Evolutionary conservation across 495 filamentous ascomycete genomes (phyloP).

Genomic region (Entonaema liquescens): DNA sequence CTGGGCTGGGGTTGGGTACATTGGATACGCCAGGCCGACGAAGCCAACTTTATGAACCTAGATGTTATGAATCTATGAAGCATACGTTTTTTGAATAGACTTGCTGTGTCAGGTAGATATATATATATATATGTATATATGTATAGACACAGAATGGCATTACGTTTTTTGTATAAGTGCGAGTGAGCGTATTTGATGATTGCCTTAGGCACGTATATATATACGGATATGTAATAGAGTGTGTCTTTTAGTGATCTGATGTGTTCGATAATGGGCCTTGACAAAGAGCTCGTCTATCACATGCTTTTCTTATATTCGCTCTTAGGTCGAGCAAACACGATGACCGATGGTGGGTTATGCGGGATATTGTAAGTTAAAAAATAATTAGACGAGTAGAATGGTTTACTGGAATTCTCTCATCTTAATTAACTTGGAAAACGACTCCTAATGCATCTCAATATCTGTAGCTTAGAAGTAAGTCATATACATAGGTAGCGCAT

Average conservation of each 20-base stretch:
- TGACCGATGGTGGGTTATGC: background rate
- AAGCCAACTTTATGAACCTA: background rate
- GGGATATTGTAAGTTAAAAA: background rate
- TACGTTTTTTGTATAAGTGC: background rate
- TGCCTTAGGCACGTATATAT: too few species aligned
- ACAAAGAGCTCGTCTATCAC: background rate
- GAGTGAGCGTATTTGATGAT: background rate
- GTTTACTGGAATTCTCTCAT: too few species aligned
- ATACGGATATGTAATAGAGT: background rate
- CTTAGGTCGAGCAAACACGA: background rate
- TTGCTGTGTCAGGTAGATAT: background rate
- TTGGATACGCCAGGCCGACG: background rate
- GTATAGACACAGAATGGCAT: background rate
- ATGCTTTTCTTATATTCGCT: background rate
- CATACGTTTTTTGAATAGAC: background rate
- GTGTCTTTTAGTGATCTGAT: background rate
- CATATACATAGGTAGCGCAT: background rate
- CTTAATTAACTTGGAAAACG: too few species aligned
- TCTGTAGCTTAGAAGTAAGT: background rate
- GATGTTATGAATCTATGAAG: slow-evolving; percentile 1
- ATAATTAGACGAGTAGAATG: too few species aligned
- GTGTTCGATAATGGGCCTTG: background rate
- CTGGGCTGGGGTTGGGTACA: background rate
- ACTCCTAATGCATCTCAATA: background rate
- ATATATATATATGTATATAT: background rate